phyloP scores from a whole-genome alignment of 768 basidiomycete genomes.

The Punctularia strigosozonata region DNA sequence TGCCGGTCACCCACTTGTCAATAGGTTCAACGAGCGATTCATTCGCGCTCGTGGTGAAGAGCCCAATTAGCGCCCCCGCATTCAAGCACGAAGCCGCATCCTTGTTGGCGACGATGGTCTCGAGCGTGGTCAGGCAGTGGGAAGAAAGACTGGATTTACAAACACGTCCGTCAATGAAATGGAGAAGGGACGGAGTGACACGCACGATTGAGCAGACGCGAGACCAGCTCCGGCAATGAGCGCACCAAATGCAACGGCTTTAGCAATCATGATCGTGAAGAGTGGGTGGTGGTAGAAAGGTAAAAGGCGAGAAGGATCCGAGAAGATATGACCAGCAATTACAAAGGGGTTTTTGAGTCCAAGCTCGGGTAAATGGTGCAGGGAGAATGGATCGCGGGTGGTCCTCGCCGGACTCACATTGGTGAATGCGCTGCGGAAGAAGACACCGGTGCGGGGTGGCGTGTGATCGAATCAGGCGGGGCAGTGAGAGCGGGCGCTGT shows the following conservation, averaged over 20 bases:
- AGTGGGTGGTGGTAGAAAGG: background rate
- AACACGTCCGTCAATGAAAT: background rate
- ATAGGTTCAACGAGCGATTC: conserved; percentile 35
- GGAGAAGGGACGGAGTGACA: conserved; percentile 3
- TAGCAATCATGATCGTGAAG: background rate
- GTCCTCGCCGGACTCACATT: too few relatives aligned
- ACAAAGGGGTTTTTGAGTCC: background rate
- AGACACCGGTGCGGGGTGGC: too few relatives aligned
- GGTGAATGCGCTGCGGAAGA: too few relatives aligned
- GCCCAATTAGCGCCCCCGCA: conserved; percentile 28
- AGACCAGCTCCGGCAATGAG: conserved; percentile 22
- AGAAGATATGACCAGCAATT: too few relatives aligned
- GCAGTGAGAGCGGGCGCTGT: background rate
- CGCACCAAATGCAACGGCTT: conserved; percentile 8
- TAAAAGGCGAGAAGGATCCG: too few relatives aligned
- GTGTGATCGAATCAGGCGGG: too few relatives aligned
- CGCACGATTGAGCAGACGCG: conserved; percentile 33
- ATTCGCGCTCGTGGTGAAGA: conserved; percentile 22
- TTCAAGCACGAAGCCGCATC: conserved; percentile 40
- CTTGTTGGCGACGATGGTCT: conserved; percentile 26
- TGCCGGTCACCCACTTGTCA: conserved; percentile 46
- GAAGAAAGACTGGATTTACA: conserved; percentile 22
- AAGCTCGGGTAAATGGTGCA: background rate
- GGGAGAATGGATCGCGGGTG: background rate
- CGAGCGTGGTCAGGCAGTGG: conserved; percentile 36